Base-by-base conservation (phyloP, 2,329 filamentous ascomycete species). In the Xylaria sp. region DNA sequence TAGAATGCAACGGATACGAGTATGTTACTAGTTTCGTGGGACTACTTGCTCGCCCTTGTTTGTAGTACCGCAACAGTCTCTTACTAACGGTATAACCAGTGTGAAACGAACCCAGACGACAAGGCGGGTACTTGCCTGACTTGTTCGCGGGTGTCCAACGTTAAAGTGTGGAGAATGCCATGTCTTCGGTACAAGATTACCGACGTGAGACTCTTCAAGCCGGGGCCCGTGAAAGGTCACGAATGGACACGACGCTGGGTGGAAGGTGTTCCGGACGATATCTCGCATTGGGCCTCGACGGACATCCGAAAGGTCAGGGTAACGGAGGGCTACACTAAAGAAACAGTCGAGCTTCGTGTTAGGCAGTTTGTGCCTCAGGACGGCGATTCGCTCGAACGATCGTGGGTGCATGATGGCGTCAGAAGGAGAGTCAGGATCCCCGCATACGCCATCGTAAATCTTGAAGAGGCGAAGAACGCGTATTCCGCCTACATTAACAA, bases 111-210 rank as follows among this genome's bases (percentile, higher is more conserved):
- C 59, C 79, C 82, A 0, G 78, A 82, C 1, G 80, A 88, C 65
- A 82, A 83, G 23, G 76, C 76, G 9, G 86, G 85, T 0, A 78
- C 82, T 7, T 90, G 88, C 71, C 65, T 86, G 23, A 86, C 85
- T 3, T 90, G 88, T 77, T 82, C 82, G 66, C 89, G 84, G 68
- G 82, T 87, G 5, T 78, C 81, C 18, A 84, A 82, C 68, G 82
- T 80, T n/a, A 87, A 84, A 70, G 80, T 87, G 1, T 85, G 84
- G 72, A 83, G 86, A 6, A 82, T 89, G 51, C 87, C 86, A 9
- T 90, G 88, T 72, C 80, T 89, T 62, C 84, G 88, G n/a, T 87
- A 87, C 76, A 90, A 89, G 75, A 86, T 90, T 70, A 86, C 84
- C 10, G 87, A 89, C 63, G 82, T 89, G 58, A 83, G 82, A 59